Evolutionary conservation across 768 basidiomycete species (phyloP).

Genomic region (Amanita pseudoporphyria): DNA sequence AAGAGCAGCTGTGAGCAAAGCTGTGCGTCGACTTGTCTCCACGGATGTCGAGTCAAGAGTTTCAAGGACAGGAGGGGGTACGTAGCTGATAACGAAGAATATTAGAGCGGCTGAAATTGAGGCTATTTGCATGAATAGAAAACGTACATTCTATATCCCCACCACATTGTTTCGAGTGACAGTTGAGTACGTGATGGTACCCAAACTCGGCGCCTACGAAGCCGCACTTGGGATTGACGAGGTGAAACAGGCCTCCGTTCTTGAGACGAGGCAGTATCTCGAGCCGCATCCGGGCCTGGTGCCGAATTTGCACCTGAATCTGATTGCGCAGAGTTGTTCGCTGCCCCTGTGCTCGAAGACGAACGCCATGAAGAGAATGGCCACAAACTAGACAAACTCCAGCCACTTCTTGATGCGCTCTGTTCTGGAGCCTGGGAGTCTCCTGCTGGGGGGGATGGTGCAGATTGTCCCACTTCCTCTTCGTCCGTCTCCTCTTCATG

Average conservation of each 20-base stretch:
- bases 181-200: conserved; percentile 65
- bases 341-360: background rate
- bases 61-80: conserved; percentile 68
- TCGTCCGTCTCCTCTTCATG: conserved; percentile 13
- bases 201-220: conserved; percentile 38
- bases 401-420: conserved; percentile 1
- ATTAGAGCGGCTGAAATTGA: background rate
- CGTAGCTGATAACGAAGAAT: conserved; percentile 37
- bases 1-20: conserved; percentile 63
- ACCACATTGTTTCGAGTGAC: conserved; percentile 72
- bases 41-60: conserved; percentile 56
- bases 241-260: background rate
- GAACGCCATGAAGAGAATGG: conserved; percentile 6
- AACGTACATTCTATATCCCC: conserved; percentile 74
- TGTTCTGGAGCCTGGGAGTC: background rate
- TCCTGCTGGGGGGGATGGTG: background rate
- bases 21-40: conserved; percentile 64
- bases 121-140: background rate
- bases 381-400: conserved; percentile 1
- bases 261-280: background rate
- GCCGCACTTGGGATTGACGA: conserved; percentile 6
- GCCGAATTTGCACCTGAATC: background rate
- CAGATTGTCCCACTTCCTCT: background rate
- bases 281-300: background rate
- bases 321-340: background rate